Conservation (phyloP, 352 stramenopile genomes). For the Globisporangium solare region DNA sequence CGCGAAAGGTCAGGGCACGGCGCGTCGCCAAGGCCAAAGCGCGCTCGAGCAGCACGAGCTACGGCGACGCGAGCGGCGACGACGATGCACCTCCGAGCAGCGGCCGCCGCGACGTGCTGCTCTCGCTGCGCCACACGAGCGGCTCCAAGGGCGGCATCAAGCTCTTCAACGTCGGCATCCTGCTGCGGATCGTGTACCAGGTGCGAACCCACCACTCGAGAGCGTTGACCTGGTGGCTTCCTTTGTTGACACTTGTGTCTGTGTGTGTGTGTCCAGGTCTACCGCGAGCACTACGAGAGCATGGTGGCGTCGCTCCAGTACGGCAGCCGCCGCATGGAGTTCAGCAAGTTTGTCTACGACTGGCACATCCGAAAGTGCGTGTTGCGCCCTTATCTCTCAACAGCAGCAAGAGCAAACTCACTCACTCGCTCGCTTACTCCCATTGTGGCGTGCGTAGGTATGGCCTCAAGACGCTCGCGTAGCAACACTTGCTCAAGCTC, state of each 20-base stretch:
- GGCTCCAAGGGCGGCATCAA: constrained; percentile 41
- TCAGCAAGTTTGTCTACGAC: constrained; percentile 83
- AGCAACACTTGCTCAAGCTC: constrained; percentile 72
- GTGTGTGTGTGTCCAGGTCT: constrained; percentile 32
- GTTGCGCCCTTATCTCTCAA: too few species aligned
- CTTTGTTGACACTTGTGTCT: neutral
- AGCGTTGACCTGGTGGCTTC: too few species aligned
- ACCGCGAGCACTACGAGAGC: constrained; percentile 68
- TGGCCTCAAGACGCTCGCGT: constrained; percentile 63
- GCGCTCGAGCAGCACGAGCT: neutral
- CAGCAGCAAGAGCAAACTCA: neutral
- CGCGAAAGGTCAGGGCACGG: constrained; percentile 40
- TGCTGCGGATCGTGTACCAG: constrained; percentile 58
- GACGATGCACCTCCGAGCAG: constrained; percentile 8
- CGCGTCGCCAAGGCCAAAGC: constrained; percentile 7
- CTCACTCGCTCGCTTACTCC: neutral
- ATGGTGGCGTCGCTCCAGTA: constrained; percentile 68
- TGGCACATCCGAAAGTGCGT: constrained; percentile 78
- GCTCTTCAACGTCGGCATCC: constrained; percentile 55
- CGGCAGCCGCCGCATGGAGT: constrained; percentile 64
- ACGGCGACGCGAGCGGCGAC: constrained; percentile 6
- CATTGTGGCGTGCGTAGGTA: constrained; percentile 28
- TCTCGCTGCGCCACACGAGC: constrained; percentile 42
- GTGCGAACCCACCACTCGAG: constrained; percentile 5
- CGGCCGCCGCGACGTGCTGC: constrained; percentile 31